Base-by-base conservation (phyloP, 208 protist genomes). In the Endotrypanum monterogeii region DNA sequence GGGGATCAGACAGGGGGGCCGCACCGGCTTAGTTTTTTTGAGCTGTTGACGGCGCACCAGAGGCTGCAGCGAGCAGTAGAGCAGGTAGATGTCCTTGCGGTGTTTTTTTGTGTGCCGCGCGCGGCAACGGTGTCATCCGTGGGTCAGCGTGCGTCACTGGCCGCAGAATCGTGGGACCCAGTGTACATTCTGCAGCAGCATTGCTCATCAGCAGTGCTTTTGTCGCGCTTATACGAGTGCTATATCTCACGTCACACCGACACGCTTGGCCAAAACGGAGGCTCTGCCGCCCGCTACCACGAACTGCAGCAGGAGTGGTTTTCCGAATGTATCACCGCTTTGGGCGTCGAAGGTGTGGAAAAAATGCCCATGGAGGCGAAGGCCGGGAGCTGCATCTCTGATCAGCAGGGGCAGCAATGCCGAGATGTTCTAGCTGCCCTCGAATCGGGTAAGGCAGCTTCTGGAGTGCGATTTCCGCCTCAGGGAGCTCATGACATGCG, bases 171-270 rank as follows among this genome's bases (percentile, higher is more conserved):
- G 48, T 81, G 76, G 76, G 76, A 81, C 14, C 76, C 76, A 0
- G 50, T 81, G 20, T n/a, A 8, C 7, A 57, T 81, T 20, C 56
- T 81, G 28, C 70, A 74, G 35, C 9, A 73, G 11, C 67, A 23
- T 25, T 81, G 91, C 50, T 88, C 83, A 20, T 96, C 91, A 14
- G 91, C 91, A 5, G 79, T 83, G 32, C 52, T 96, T 58, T 67
- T 96, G 56, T 89, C 89, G 0, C 79, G 71, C 16, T 61, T 93
- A 48, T 88, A 91, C 69, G 50, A 61, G 57, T 69, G 76, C 67
- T 93, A 83, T 66, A 67, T 65, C 46, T 44, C 76, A 23, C 76
- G 83, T 16, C 75, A 66, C 61, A 56, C 62, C 60, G 84, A 88
- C 76, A 72, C 78, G 18, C 76, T 88, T 56, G 75, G 80, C 30